Evolutionary conservation across 768 basidiomycete species (phyloP).

Genomic region (Lentinus tigrinus): DNA sequence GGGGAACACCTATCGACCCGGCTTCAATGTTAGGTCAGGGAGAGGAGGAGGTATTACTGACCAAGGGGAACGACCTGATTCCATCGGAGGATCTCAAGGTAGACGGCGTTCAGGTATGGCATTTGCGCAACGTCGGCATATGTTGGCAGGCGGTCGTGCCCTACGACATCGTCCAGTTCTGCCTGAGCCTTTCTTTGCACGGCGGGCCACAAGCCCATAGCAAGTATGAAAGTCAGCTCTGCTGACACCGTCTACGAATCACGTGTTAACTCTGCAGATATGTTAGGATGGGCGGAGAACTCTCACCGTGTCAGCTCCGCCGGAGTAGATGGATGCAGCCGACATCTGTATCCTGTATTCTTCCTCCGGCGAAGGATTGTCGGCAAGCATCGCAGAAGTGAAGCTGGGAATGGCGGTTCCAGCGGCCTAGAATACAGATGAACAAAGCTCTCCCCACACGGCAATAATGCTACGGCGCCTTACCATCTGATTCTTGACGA

Average conservation of each 20-base stretch:
- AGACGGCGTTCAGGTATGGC: slow-evolving; percentile 23
- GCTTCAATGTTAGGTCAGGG: neutral
- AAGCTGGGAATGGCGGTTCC: slow-evolving; percentile 23
- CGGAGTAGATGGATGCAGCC: slow-evolving; percentile 19
- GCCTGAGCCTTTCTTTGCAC: slow-evolving; percentile 13
- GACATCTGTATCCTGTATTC: slow-evolving; percentile 66
- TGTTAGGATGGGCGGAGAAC: neutral
- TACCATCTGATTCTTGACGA: slow-evolving; percentile 34
- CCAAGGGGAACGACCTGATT: slow-evolving; percentile 32
- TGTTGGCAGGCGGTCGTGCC: slow-evolving; percentile 43
- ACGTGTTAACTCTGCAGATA: neutral
- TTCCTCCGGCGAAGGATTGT: slow-evolving; percentile 48
- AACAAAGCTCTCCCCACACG: neutral
- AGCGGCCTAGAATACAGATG: slow-evolving; percentile 2
- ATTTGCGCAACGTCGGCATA: slow-evolving; percentile 21
- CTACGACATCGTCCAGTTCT: slow-evolving; percentile 32
- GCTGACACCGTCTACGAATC: slow-evolving; percentile 1
- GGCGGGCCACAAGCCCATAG: neutral
- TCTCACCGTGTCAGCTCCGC: slow-evolving; percentile 17
- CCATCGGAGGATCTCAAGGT: slow-evolving; percentile 33
- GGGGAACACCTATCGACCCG: slow-evolving; percentile 28
- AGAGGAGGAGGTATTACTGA: neutral
- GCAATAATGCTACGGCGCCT: too few species aligned
- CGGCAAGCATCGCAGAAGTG: slow-evolving; percentile 25
- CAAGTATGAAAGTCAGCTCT: slow-evolving; percentile 4